Evolutionary conservation across 306 rosid species (phyloP).

Genomic region (Dalbergia cochinchinensis): DNA sequence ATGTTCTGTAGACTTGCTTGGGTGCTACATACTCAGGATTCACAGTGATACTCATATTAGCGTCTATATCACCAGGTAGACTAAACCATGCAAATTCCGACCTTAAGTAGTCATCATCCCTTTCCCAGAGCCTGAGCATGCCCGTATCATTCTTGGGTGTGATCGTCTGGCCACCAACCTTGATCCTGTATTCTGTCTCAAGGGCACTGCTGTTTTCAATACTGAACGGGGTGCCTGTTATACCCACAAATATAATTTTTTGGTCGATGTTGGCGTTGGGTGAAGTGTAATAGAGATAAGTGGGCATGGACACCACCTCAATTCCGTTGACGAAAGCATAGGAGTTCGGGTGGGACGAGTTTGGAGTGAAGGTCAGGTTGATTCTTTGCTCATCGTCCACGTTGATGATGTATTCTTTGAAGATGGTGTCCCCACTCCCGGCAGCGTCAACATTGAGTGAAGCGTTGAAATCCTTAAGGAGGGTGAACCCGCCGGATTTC

Average conservation of each 20-base stretch:
- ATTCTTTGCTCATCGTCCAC: constrained; percentile 29
- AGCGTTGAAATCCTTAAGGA: constrained; percentile 43
- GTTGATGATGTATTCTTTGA: constrained; percentile 47
- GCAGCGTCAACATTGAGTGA: too few relatives aligned
- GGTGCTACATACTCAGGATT: constrained; percentile 24
- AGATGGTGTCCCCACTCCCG: not conserved
- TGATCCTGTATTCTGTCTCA: not conserved
- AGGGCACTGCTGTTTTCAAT: not conserved
- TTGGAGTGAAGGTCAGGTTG: constrained; percentile 49
- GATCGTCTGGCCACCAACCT: not conserved
- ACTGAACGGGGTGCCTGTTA: rapidly evolving
- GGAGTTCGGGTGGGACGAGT: not conserved
- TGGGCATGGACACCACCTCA: constrained; percentile 62
- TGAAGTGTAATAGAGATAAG: constrained; percentile 45
- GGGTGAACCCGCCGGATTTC: constrained; percentile 9
- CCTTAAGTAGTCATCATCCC: not conserved
- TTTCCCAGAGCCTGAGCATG: not conserved
- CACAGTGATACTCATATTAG: rapidly evolving
- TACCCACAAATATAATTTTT: not conserved
- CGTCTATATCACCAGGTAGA: not conserved
- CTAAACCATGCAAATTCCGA: not conserved
- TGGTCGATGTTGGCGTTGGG: not conserved
- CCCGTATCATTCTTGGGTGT: not conserved
- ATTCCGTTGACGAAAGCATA: constrained; percentile 44
- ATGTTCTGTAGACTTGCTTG: not conserved